Percentiles rank a stretch among this genome's conserved stretches.
Conservation (phyloP, 371 early-diverging fungal species). For the Furculomyces boomerangus region DNA sequence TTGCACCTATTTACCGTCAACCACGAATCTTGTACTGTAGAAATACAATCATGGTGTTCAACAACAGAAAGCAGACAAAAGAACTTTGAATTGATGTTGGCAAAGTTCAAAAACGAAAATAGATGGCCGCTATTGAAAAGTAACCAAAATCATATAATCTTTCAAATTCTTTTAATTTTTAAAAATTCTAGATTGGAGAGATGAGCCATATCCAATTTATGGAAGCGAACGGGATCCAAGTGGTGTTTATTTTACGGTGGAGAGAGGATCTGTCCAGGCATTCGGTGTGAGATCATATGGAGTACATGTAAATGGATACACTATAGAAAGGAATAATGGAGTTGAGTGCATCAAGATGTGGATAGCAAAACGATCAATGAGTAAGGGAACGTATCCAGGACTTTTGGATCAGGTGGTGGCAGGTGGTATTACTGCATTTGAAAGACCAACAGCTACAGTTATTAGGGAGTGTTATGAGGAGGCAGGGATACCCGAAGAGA, state of each 20-base stretch:
- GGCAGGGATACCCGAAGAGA: slow-evolving; percentile 40
- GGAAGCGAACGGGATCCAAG: slow-evolving; percentile 18
- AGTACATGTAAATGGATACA: slow-evolving; percentile 65
- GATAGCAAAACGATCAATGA: slow-evolving; percentile 55
- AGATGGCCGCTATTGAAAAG: not conserved
- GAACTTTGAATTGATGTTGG: too few species aligned
- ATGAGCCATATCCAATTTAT: slow-evolving; percentile 69
- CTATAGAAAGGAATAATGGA: not conserved
- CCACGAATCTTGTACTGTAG: not conserved
- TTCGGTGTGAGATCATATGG: slow-evolving; percentile 66
- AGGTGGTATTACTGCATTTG: slow-evolving; percentile 58
- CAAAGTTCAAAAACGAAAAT: not conserved
- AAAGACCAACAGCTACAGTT: slow-evolving; percentile 39
- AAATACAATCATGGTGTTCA: not conserved
- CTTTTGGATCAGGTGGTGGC: slow-evolving; percentile 71
- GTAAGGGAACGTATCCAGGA: slow-evolving; percentile 77
- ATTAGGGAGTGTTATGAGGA: slow-evolving; percentile 85
- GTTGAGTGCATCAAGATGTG: slow-evolving; percentile 41
- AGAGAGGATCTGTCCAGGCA: slow-evolving; percentile 59
- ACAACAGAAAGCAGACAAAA: not conserved
- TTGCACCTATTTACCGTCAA: not conserved
- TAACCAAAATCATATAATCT: not conserved
- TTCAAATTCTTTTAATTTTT: not conserved
- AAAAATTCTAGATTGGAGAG: slow-evolving; percentile 35
- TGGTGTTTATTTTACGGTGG: slow-evolving; percentile 42